Percentiles rank a stretch among this genome's conserved stretches.
phyloP scores from a whole-genome alignment of 129 eudicot species.

The Chrysanthemum seticuspe region DNA sequence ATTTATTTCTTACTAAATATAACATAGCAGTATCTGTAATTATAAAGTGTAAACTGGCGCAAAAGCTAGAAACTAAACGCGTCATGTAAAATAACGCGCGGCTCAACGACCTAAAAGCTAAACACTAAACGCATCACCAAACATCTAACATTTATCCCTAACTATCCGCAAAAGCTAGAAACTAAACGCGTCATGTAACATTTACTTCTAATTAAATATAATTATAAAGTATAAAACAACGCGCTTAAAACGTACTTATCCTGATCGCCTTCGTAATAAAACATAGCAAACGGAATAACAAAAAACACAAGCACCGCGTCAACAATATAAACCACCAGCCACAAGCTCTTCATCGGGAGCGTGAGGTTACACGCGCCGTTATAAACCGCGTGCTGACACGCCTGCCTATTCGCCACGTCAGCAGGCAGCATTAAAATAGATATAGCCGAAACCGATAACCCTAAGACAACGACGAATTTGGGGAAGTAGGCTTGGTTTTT shows the following conservation, averaged over 20 bases:
- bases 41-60: background rate
- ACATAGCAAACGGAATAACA: constrained; percentile 93
- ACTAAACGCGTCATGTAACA: no score
- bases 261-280: constrained; percentile 95
- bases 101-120: no score
- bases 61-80: background rate
- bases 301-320: constrained; percentile 92
- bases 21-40: no score
- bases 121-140: no score
- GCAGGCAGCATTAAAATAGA: constrained; percentile 96
- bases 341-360: constrained; percentile 89
- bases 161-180: no score
- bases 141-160: no score
- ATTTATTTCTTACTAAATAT: no score
- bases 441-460: constrained; percentile 80
- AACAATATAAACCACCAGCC: constrained; percentile 86
- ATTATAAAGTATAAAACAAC: no score
- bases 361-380: constrained; percentile 94
- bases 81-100: no score
- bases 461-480: constrained; percentile 89
- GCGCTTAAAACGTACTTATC: constrained; percentile 54
- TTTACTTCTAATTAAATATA: no score
- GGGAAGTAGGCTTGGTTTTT: constrained; percentile 92
- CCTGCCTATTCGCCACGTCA: constrained; percentile 99
- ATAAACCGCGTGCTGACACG: constrained; percentile 83